Conservation (phyloP, 495 filamentous ascomycete genomes). For the Hyphodiscus hymeniophilus region DNA sequence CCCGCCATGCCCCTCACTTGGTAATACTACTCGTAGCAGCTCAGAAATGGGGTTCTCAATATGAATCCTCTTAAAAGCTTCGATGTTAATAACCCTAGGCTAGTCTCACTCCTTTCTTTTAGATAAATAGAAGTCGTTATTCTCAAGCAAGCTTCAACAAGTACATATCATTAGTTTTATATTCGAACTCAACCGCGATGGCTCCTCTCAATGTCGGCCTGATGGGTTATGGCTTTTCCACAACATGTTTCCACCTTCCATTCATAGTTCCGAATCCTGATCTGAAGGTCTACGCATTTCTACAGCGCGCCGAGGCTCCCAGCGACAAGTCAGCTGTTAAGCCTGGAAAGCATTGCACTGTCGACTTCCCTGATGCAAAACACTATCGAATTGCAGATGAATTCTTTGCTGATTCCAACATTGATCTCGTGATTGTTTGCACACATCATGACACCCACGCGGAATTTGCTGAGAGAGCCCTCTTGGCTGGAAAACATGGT, state of each 20-base stretch:
- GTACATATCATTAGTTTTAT: background rate
- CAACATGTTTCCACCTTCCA: slow-evolving; percentile 69
- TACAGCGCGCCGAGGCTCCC: slow-evolving; percentile 27
- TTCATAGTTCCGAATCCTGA: slow-evolving; percentile 54
- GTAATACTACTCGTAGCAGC: no score
- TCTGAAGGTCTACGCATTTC: slow-evolving; percentile 46
- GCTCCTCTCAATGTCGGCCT: slow-evolving; percentile 28
- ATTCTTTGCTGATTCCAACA: slow-evolving; percentile 45
- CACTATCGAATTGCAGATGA: slow-evolving; percentile 43
- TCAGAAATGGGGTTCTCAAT: no score
- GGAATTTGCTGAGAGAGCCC: slow-evolving; percentile 47
- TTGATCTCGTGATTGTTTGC: slow-evolving; percentile 59
- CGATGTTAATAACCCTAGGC: no score
- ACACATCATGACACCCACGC: slow-evolving; percentile 54
- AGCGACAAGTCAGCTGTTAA: slow-evolving; percentile 1
- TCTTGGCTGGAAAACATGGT: slow-evolving; percentile 58
- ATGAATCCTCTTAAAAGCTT: no score
- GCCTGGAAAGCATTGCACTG: slow-evolving; percentile 26
- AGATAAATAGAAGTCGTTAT: no score
- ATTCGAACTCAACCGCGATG: slow-evolving; percentile 3
- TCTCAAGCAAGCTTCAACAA: no score
- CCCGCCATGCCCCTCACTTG: no score
- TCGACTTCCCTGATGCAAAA: slow-evolving; percentile 28
- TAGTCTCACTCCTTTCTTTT: no score
- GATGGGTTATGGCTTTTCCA: slow-evolving; percentile 47